Percentiles rank a stretch among this genome's conserved stretches.
phyloP scores from a whole-genome alignment of 495 filamentous ascomycete genomes.

The Opeltia flavorubescens region DNA sequence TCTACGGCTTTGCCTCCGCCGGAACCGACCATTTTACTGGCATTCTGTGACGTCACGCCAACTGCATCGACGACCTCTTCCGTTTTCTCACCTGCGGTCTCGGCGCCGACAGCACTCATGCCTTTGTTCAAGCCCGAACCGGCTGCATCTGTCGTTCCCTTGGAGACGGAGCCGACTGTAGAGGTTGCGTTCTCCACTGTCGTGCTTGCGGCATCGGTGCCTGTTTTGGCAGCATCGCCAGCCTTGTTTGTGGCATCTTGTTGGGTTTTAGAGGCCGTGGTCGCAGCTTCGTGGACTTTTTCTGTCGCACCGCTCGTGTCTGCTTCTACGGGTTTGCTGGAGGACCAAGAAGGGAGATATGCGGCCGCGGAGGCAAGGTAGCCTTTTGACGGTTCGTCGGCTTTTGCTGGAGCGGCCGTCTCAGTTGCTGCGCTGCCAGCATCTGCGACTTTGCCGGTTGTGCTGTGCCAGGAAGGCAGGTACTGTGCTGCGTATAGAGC shows the following conservation, averaged over 20 bases:
- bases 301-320: background rate
- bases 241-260: background rate
- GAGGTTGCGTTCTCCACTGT: background rate
- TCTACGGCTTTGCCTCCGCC: constrained; percentile 4
- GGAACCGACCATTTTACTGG: background rate
- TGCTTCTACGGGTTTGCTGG: background rate
- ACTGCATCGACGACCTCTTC: constrained; percentile 1
- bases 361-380: background rate
- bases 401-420: background rate
- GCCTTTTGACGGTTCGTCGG: background rate
- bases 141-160: background rate
- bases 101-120: background rate
- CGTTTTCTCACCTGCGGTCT: constrained; percentile 3
- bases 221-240: background rate
- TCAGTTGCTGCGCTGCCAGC: constrained; percentile 1
- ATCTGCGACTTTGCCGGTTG: background rate
- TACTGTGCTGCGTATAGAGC: background rate
- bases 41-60: constrained; percentile 1
- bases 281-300: background rate
- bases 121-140: background rate
- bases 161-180: background rate
- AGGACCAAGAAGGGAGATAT: background rate
- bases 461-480: background rate
- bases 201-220: background rate
- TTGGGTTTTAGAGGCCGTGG: background rate